A percentile compares a stretch with the other conserved stretches of the same genome.
These are phyloP conservation scores for Oidiodendron maius DNA, from an alignment of 495 filamentous ascomycete species.

Conservation along the genomic window DNA sequence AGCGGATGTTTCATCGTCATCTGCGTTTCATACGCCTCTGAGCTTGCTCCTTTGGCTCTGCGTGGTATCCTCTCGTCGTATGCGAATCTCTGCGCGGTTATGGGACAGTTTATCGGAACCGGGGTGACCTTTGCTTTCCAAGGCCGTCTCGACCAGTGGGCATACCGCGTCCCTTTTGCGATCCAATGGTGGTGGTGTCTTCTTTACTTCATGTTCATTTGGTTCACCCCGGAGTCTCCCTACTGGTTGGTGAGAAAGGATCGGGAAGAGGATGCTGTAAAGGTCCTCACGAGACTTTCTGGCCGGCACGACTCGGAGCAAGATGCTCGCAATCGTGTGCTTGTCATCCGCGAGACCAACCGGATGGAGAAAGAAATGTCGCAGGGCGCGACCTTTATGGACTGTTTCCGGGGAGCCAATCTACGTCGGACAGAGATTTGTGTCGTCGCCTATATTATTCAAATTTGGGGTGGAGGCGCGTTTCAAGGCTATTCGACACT, in stretches of 20 bases:
- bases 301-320: neutral
- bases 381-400: conserved; percentile 37
- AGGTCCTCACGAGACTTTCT: conserved; percentile 37
- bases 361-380: neutral
- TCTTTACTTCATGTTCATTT: conserved; percentile 44
- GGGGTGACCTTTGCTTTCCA: conserved; percentile 8
- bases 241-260: conserved; percentile 19
- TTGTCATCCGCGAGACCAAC: conserved; percentile 5
- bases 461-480: conserved; percentile 7
- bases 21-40: conserved; percentile 45
- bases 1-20: conserved; percentile 60
- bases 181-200: conserved; percentile 68
- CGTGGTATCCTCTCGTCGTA: conserved; percentile 56
- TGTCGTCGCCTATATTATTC: conserved; percentile 60
- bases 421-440: conserved; percentile 62
- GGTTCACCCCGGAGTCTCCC: conserved; percentile 61
- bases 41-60: too few relatives aligned
- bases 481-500: conserved; percentile 64
- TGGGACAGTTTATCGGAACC: conserved; percentile 53
- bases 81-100: conserved; percentile 64
- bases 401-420: conserved; percentile 63
- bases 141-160: conserved; percentile 43
- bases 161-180: conserved; percentile 14
- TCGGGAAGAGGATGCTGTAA: conserved; percentile 57
- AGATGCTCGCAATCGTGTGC: conserved; percentile 1